A percentile compares a stretch with the other conserved stretches of the same genome.
phyloP scores from a whole-genome alignment of 176 grass and related monocot genomes.

The Triticum aestivum region IWGSC_CS_RefSeq_v2.1 NC_057798.1:125576635-125577134 shows the following conservation, averaged over 20 bases:
- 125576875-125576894: constrained; percentile 48
- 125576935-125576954: constrained; percentile 30
- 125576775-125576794: constrained; percentile 47
- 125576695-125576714: background rate
- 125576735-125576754: constrained; percentile 25
- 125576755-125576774: constrained; percentile 23
- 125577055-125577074: constrained; percentile 49
- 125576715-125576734: constrained; percentile 10
- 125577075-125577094: constrained; percentile 44
- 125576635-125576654: constrained; percentile 6
- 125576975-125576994: constrained; percentile 19
- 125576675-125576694: constrained; percentile 38
- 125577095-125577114: constrained; percentile 43
- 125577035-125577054: constrained; percentile 22
- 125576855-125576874: constrained; percentile 28
- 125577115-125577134: background rate
- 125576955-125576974: constrained; percentile 27
- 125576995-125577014: constrained; percentile 39
- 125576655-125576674: constrained; percentile 24
- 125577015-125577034: constrained; percentile 44
- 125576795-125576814: constrained; percentile 50
- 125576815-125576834: constrained; percentile 33
- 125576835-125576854: background rate
- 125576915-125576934: constrained; percentile 24
- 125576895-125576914: constrained; percentile 43